A percentile compares a stretch with the other conserved stretches of the same genome.
phyloP scores from a whole-genome alignment of 306 rosid species.

The Vigna reflexopilosa region DNA sequence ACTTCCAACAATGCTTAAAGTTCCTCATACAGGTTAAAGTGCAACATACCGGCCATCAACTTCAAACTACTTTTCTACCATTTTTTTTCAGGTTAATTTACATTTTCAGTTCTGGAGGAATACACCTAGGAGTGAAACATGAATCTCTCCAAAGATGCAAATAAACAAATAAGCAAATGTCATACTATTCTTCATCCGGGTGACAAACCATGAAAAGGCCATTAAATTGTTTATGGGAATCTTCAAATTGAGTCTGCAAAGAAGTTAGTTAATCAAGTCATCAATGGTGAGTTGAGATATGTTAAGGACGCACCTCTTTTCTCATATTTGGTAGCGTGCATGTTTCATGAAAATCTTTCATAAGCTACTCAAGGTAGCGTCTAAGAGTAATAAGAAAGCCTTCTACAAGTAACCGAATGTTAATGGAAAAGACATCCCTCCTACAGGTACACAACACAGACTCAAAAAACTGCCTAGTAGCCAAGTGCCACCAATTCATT shows the following conservation, averaged over 20 bases:
- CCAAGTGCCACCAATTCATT: neutral
- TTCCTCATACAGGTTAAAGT: constrained; percentile 56
- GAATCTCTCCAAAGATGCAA: constrained; percentile 28
- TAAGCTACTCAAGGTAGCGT: neutral
- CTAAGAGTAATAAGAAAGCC: neutral
- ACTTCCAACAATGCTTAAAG: constrained; percentile 37
- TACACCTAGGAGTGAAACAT: constrained; percentile 54
- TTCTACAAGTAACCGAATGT: neutral
- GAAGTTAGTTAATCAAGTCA: no score
- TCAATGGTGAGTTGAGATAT: no score
- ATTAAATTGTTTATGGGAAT: no score
- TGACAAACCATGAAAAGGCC: no score
- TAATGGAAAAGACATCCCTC: neutral
- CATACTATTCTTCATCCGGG: no score
- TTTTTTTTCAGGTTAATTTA: constrained; percentile 63
- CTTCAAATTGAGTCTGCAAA: no score
- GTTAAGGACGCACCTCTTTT: no score
- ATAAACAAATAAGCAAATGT: constrained; percentile 37
- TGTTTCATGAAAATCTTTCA: no score
- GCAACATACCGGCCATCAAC: constrained; percentile 1
- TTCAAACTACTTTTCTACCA: neutral
- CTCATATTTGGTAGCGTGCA: no score
- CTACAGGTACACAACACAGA: neutral
- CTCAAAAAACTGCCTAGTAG: neutral
- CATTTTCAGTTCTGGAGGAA: constrained; percentile 73